Percentiles rank a stretch among this genome's conserved stretches.
These are phyloP conservation scores for Paracorniculantispora psalliotae DNA, from an alignment of 2,329 filamentous ascomycete species.

Conservation along the genomic window DNA sequence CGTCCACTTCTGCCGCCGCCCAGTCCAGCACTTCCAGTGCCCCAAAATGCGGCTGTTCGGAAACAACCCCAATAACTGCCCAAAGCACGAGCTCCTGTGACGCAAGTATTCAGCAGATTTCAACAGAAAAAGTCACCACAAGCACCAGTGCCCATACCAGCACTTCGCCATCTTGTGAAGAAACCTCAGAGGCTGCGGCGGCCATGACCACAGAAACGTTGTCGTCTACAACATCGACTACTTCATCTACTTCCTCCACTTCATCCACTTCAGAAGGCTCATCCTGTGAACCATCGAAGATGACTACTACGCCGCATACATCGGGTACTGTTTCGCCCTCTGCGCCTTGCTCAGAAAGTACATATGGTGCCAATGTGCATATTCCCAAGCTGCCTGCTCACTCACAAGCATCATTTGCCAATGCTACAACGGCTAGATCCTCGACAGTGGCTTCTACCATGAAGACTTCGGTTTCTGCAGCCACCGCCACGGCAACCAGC, in stretches of 20 bases:
- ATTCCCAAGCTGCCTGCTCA: slow-evolving; percentile 4
- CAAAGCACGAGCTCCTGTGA: background rate
- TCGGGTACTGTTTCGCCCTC: background rate
- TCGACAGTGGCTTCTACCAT: background rate
- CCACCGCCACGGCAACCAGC: background rate
- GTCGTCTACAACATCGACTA: background rate
- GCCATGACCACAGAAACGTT: background rate
- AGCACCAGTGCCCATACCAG: background rate
- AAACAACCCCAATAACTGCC: background rate
- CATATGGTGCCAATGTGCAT: background rate
- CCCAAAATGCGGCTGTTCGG: background rate
- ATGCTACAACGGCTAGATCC: background rate
- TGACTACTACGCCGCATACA: background rate
- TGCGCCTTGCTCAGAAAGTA: background rate
- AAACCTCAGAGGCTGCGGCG: background rate
- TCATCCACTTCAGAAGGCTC: background rate
- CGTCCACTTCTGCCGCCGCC: background rate
- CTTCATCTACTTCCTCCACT: background rate
- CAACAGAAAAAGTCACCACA: background rate
- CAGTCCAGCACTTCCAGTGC: background rate
- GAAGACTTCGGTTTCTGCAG: background rate
- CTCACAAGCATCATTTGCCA: background rate
- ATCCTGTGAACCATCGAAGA: background rate
- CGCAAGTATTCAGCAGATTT: background rate
- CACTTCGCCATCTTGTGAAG: background rate